Percentiles rank a stretch among this genome's conserved stretches.
phyloP scores from a whole-genome alignment of 2,329 filamentous ascomycete species.

The Daldinia sp. region DNA sequence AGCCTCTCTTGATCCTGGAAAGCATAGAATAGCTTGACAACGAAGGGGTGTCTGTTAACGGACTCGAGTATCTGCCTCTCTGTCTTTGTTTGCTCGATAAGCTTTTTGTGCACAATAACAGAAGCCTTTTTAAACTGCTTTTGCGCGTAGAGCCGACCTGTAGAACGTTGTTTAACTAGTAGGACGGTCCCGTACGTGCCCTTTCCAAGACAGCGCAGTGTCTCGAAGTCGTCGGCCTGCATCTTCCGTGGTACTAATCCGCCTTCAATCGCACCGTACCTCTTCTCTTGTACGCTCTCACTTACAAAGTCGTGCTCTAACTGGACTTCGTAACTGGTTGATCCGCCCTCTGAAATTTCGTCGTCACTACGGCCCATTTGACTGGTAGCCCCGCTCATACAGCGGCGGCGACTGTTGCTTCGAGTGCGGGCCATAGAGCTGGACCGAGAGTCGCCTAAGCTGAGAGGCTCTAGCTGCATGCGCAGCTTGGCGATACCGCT shows the following conservation, averaged over 20 bases:
- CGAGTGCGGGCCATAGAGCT: conserved; percentile 68
- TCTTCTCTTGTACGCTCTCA: conserved; percentile 64
- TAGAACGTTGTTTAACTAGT: conserved; percentile 88
- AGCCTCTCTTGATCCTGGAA: conserved; percentile 99
- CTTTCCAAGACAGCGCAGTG: conserved; percentile 92
- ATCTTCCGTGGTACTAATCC: conserved; percentile 79
- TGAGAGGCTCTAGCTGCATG: conserved; percentile 82
- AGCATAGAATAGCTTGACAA: conserved; percentile 97
- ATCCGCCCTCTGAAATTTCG: conserved; percentile 74
- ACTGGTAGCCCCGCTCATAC: conserved; percentile 64
- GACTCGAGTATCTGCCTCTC: conserved; percentile 95
- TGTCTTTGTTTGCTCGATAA: conserved; percentile 97
- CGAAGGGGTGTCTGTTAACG: conserved; percentile 95
- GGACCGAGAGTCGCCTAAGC: conserved; percentile 68
- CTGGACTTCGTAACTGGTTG: conserved; percentile 85
- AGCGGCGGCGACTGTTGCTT: conserved; percentile 67
- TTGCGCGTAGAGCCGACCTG: conserved; percentile 92
- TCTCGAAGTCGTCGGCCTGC: conserved; percentile 89
- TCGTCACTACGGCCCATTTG: conserved; percentile 69
- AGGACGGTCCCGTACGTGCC: conserved; percentile 96
- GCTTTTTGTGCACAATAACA: conserved; percentile 92
- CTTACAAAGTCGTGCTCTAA: conserved; percentile 89
- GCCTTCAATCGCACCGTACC: conserved; percentile 61
- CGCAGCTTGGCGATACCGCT: conserved; percentile 87
- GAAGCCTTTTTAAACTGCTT: conserved; percentile 99